These are phyloP conservation scores for Prunus dulcis DNA, from an alignment of 306 rosid species.

Conservation along the genomic window DNA sequence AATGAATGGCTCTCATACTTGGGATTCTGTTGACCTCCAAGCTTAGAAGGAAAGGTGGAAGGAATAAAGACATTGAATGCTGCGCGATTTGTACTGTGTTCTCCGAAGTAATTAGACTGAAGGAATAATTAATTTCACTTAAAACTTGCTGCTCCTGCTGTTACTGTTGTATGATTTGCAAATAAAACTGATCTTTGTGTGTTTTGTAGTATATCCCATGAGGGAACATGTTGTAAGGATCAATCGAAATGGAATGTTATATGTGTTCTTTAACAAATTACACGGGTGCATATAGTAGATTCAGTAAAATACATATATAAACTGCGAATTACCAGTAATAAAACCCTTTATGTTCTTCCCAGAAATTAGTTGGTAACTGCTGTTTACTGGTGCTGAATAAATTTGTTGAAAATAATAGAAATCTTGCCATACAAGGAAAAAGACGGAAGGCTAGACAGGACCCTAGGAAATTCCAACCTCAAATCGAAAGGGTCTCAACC, in stretches of 20 bases:
- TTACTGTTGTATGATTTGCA: not conserved
- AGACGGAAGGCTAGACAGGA: no score
- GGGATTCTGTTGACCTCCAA: not conserved
- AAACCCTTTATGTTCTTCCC: no score
- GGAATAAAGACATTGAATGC: not conserved
- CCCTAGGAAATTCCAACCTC: no score
- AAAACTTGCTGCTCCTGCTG: not conserved
- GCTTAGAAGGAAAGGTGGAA: constrained; percentile 1
- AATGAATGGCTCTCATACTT: not conserved
- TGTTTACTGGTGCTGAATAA: no score
- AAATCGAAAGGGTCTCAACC: no score
- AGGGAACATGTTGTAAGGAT: not conserved
- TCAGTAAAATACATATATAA: no score
- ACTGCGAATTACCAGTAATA: no score
- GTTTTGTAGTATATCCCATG: not conserved
- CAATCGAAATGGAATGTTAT: not conserved
- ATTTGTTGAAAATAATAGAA: no score
- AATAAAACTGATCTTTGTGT: not conserved
- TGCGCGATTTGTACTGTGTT: not conserved
- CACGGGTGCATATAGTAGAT: not conserved
- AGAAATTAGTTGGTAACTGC: no score
- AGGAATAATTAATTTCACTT: not conserved
- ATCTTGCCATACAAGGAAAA: no score
- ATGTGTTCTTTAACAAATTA: not conserved
- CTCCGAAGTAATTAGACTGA: not conserved